Evolutionary conservation across 2,329 filamentous ascomycete species (phyloP), one percentile per base, ranked within the genome.

Genomic region (Aspergillus calidoustus): DNA sequence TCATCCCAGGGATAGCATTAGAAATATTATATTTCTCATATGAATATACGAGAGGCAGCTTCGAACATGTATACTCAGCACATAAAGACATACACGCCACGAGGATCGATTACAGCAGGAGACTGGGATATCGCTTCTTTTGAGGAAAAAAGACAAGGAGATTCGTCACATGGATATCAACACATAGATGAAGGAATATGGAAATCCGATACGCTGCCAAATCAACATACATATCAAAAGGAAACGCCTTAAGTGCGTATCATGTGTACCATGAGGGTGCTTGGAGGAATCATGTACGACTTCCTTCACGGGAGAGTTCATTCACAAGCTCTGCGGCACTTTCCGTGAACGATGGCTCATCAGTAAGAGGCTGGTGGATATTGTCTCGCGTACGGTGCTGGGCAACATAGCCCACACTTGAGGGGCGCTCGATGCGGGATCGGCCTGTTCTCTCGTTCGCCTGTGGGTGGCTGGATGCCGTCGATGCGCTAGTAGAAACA

Each of bases 371-470:
- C 54, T 79, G 75, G 59, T 80, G 78, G 38, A 84, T 82, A 61
- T 82, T 78, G 54, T 83, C 81, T 57, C 76, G 78, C 4, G 81
- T 78, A 38, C 81, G 79, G 66, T 82, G 76, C 61, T 82, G 79
- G 9, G 78, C 75, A 11, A 84, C 82, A 59, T 81, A 83, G 0
- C 82, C 82, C 73, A 84, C 71, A 55, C 81, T 82, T 7, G 80
- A 81, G 0, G 81, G 81, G 48, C 81, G 76, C 56, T 72, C 71
- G 61, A 67, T 51, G 38, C 70, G 64, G 34, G 63, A 30, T 59
- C 47, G 60, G n/a, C 28, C 55, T 31, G 69, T 64, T 15, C 74
- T 70, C 4, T 74, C 71, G 6, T 62, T 65, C 8, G 66, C 70
- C 4, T 66, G 70, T 22, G 70, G 65, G n/a, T 74, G 69, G 57